Conservation (phyloP, 2,329 filamentous ascomycete species). For the Colletotrichum theobromicola region DNA sequence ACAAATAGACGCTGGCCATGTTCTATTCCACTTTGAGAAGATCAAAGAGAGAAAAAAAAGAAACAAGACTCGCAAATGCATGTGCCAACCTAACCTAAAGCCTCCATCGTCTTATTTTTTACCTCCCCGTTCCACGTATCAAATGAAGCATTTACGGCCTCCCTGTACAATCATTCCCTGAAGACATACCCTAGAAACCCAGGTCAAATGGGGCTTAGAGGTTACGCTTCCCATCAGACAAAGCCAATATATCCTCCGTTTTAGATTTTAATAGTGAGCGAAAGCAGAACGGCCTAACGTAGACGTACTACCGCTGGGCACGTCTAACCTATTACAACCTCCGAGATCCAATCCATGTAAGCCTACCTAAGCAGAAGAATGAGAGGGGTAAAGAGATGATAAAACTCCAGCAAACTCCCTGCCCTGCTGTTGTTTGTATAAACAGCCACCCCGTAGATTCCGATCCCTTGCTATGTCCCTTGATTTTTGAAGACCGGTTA, state of each 20-base stretch:
- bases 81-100: not conserved
- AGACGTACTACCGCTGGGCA: not conserved
- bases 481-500: conserved; percentile 19
- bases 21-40: not conserved
- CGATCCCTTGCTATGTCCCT: conserved; percentile 10
- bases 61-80: not conserved
- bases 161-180: not conserved
- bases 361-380: not conserved
- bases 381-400: not conserved
- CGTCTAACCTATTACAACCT: conserved; percentile 8
- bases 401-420: conserved; percentile 18
- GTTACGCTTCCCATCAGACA: not conserved
- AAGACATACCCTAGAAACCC: not conserved
- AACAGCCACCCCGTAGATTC: conserved; percentile 16
- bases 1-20: conserved; percentile 9
- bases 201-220: not conserved
- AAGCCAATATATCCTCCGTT: not conserved
- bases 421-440: conserved; percentile 12
- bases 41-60: not conserved
- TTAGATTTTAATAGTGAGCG: not conserved
- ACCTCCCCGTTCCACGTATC: not conserved
- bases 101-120: not conserved
- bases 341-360: not conserved
- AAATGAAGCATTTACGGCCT: not conserved
- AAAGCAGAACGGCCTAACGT: not conserved